These are phyloP conservation scores for Dactylellina drechsleri DNA, from an alignment of 2,329 filamentous ascomycete genomes.

Conservation along the genomic window DNA sequence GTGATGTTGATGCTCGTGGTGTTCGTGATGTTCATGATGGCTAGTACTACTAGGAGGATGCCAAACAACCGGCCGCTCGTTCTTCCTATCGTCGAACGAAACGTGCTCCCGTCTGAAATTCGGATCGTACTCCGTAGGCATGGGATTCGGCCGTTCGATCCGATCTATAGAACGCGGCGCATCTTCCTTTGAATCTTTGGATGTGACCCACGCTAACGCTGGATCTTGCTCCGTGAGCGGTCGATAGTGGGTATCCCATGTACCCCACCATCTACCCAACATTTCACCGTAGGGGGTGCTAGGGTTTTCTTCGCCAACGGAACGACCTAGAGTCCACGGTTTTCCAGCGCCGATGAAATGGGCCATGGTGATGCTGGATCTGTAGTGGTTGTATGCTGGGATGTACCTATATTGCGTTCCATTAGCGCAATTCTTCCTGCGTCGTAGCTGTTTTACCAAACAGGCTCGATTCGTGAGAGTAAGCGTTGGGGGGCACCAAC, in stretches of 20 bases:
- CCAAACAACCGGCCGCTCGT: conserved; percentile 50
- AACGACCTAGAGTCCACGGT: conserved; percentile 79
- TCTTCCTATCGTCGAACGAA: conserved; percentile 54
- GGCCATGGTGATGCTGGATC: conserved; percentile 85
- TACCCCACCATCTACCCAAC: conserved; percentile 88
- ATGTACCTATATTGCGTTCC: conserved; percentile 69
- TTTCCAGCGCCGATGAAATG: conserved; percentile 95
- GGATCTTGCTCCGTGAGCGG: conserved; percentile 59
- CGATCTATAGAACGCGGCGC: conserved; percentile 41
- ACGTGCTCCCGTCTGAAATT: conserved; percentile 51
- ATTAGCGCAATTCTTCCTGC: neutral
- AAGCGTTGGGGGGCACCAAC: conserved; percentile 56
- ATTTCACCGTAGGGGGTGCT: conserved; percentile 81
- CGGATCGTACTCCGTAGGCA: conserved; percentile 51
- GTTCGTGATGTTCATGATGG: conserved; percentile 56
- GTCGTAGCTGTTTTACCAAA: too few relatives aligned
- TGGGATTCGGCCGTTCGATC: conserved; percentile 32
- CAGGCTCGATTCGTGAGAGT: neutral
- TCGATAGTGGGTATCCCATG: conserved; percentile 87
- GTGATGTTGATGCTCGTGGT: conserved; percentile 45
- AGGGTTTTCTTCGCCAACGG: conserved; percentile 63
- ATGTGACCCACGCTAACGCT: conserved; percentile 42
- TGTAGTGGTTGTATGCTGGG: conserved; percentile 92
- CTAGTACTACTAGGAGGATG: conserved; percentile 56
- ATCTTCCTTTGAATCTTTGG: conserved; percentile 63